These are phyloP conservation scores for Strobilomyces dryophilus DNA, from an alignment of 768 basidiomycete genomes.

Conservation along the genomic window DNA sequence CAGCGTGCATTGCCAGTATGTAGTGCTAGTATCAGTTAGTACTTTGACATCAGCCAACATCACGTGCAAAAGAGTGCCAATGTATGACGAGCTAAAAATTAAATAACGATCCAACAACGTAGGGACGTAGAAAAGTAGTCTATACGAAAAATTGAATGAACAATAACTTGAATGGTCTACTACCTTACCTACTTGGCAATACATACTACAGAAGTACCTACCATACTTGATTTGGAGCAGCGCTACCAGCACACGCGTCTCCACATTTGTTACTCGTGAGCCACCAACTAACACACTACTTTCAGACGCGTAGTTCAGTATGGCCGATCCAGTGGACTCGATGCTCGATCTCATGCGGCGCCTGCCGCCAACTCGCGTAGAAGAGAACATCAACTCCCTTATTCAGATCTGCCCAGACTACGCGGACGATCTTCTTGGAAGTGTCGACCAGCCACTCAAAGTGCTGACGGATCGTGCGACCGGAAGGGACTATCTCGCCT, in stretches of 20 bases:
- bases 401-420: constrained; percentile 85
- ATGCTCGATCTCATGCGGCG: constrained; percentile 96
- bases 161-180: too few relatives aligned
- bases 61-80: too few relatives aligned
- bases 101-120: too few relatives aligned
- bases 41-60: too few relatives aligned
- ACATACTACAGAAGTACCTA: too few relatives aligned
- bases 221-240: constrained; percentile 7
- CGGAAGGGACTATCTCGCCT: constrained; percentile 87
- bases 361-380: constrained; percentile 86
- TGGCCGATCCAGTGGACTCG: constrained; percentile 80
- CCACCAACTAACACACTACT: background rate
- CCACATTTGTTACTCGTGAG: too few relatives aligned
- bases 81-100: too few relatives aligned
- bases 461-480: constrained; percentile 74
- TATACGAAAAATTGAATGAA: too few relatives aligned
- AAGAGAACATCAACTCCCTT: constrained; percentile 81
- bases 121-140: too few relatives aligned
- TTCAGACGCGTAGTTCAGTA: constrained; percentile 26
- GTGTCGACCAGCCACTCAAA: constrained; percentile 91
- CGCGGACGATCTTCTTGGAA: constrained; percentile 91
- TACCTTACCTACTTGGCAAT: too few relatives aligned
- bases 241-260: background rate
- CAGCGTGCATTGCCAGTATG: background rate
- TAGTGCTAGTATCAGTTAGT: background rate